Conservation (phyloP, 306 rosid genomes). For the Glycine latifolia region DNA sequence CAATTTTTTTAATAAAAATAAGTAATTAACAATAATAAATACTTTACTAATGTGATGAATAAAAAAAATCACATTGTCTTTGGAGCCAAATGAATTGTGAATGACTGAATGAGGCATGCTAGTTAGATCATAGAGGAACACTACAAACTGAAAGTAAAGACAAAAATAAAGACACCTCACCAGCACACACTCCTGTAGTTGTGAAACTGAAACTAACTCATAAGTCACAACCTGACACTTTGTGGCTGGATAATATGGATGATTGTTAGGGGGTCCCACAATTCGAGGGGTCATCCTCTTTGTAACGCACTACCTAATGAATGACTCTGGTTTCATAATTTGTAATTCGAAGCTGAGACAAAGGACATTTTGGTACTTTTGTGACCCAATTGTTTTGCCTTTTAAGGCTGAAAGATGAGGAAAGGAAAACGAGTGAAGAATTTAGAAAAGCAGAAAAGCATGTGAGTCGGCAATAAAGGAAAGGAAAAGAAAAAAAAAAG, state of each 20-base stretch:
- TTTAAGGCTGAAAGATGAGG: slow-evolving; percentile 10
- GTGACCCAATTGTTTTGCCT: neutral
- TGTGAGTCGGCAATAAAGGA: slow-evolving; percentile 35
- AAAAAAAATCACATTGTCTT: neutral
- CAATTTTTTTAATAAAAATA: too few species aligned
- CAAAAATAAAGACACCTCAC: slow-evolving; percentile 20
- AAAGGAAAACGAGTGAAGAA: slow-evolving; percentile 40
- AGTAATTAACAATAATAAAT: too few species aligned
- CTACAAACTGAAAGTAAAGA: neutral
- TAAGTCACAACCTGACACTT: too few species aligned
- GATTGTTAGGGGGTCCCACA: slow-evolving; percentile 28
- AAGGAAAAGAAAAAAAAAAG: too few species aligned
- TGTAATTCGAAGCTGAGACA: slow-evolving; percentile 5
- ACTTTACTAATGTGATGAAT: too few species aligned
- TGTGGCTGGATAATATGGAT: slow-evolving; percentile 31
- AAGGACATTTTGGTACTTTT: slow-evolving; percentile 37
- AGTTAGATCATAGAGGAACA: slow-evolving; percentile 3
- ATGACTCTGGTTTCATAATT: neutral
- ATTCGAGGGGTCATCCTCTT: slow-evolving; percentile 32
- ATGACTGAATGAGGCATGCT: neutral
- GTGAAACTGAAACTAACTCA: too few species aligned
- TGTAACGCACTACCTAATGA: neutral
- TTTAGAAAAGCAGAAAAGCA: slow-evolving; percentile 40
- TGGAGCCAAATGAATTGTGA: neutral
- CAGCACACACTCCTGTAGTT: neutral